Evolutionary conservation across 2,329 filamentous ascomycete species (phyloP).

Genomic region (Paraphoma sp.): DNA sequence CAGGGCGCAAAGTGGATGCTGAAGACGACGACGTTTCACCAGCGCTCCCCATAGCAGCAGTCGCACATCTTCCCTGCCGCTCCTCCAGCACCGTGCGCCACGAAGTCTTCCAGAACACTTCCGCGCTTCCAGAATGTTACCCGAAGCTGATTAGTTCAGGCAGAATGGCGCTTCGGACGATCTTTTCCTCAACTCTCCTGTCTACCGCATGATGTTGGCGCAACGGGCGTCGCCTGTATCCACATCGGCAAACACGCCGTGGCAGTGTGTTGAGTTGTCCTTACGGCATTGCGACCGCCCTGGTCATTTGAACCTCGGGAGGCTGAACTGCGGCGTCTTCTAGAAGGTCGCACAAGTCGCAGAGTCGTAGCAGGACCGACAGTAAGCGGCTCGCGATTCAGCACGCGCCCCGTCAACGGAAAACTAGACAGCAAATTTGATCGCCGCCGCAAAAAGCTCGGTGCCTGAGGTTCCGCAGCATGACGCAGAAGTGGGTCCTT

Average conservation of each 20-base stretch:
- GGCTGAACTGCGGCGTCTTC: slow-evolving; percentile 24
- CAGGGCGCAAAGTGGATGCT: slow-evolving; percentile 4
- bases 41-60: slow-evolving; percentile 5
- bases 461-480: slow-evolving; percentile 20
- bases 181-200: slow-evolving; percentile 27
- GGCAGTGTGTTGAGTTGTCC: slow-evolving; percentile 19
- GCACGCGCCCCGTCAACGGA: slow-evolving; percentile 26
- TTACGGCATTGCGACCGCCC: slow-evolving; percentile 9
- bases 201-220: slow-evolving; percentile 26
- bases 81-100: slow-evolving; percentile 24
- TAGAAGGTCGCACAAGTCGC: slow-evolving; percentile 20
- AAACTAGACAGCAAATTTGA: slow-evolving; percentile 20
- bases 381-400: slow-evolving; percentile 33
- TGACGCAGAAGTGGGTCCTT: slow-evolving; percentile 31
- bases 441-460: slow-evolving; percentile 23
- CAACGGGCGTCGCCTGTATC: slow-evolving; percentile 19
- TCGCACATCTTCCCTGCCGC: slow-evolving; percentile 18
- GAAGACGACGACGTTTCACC: slow-evolving; percentile 31
- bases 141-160: slow-evolving; percentile 25
- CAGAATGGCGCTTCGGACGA: slow-evolving; percentile 29
- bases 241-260: slow-evolving; percentile 10
- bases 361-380: slow-evolving; percentile 11
- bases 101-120: slow-evolving; percentile 28
- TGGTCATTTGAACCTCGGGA: slow-evolving; percentile 13
- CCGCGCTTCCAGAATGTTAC: slow-evolving; percentile 43